Base-by-base conservation (phyloP, 257 asterid genomes). In the Solanum peruvianum region DNA sequence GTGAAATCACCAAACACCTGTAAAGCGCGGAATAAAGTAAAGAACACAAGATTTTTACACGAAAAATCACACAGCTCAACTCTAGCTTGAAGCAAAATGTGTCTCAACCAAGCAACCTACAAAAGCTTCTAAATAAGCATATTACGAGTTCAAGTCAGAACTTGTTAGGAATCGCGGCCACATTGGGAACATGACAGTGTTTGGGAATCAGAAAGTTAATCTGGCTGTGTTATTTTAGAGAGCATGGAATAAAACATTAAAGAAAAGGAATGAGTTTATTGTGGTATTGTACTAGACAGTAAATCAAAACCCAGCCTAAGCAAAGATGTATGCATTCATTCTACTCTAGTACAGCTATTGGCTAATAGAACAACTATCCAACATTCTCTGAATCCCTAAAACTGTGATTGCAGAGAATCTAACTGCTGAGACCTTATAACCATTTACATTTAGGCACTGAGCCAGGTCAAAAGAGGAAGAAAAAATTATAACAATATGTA, bases 391-490 rank as follows among this genome's bases (percentile, higher is more conserved):
- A 90, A 92, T 90, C 90, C 95, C 90, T 89, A 92, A 92, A 89
- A 91, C 88, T 91, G 89, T 87, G 93, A 91, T 87, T 90, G 90
- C 93, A 93, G 97, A 93, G 95, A 92, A 91, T 92, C 93, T 87
- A 87, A 88, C 83, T 84, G 88, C 42, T 78, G 84, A 27, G 16
- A 80, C 67, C 67, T 49, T 80, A 29, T 18, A 80, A 90, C 87
- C 92, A 91, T 89, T 85, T 92, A 91, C 94, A 90, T 87, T 90
- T 71, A 56, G 69, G 72, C 89, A 86, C 83, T 31, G 75, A 72
- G 71, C 18, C 75, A 37, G 86, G 39, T 37, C 25, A 35, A 45
- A 85, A 73, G 60, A 80, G 56, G 58, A 11, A 45, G 29, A 72
- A 77, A 82, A 87, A 84, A 69, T 67, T 31, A 84, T 81, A 71